Evolutionary conservation across 2,329 filamentous ascomycete genomes (phyloP).

Genomic region (Penicillium occitanis): DNA sequence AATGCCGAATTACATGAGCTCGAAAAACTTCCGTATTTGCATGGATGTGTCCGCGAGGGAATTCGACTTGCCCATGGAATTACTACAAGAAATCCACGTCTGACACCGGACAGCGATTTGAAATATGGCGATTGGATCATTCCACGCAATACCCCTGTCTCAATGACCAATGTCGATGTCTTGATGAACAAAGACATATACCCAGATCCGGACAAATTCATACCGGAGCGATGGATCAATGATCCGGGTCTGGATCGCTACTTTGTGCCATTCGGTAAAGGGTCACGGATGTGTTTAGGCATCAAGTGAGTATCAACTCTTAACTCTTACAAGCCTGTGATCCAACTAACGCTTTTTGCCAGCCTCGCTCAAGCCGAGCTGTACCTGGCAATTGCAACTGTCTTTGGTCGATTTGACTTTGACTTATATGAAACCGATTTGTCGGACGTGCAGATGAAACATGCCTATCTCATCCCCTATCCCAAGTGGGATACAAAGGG

Average conservation of each 20-base stretch:
- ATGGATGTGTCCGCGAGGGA: slow-evolving; percentile 29
- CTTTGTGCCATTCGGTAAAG: slow-evolving; percentile 14
- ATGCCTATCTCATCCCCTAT: slow-evolving; percentile 17
- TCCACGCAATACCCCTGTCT: slow-evolving; percentile 12
- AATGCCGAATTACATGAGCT: slow-evolving; percentile 22
- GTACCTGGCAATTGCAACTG: slow-evolving; percentile 31
- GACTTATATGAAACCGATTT: slow-evolving; percentile 33
- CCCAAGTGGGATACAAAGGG: slow-evolving; percentile 15
- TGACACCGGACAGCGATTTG: slow-evolving; percentile 4
- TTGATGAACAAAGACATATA: slow-evolving; percentile 17
- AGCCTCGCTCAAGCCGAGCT: slow-evolving; percentile 38
- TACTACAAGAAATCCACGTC: slow-evolving; percentile 14
- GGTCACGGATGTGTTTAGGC: slow-evolving; percentile 35
- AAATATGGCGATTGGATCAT: slow-evolving; percentile 15
- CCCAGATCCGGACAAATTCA: slow-evolving; percentile 36
- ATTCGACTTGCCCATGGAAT: slow-evolving; percentile 17
- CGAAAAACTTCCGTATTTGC: slow-evolving; percentile 30
- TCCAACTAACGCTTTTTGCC: not conserved
- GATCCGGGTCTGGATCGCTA: slow-evolving; percentile 31
- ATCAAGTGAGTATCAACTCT: slow-evolving; percentile 41
- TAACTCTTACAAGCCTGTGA: not conserved
- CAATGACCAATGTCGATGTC: slow-evolving; percentile 16
- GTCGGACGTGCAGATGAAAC: slow-evolving; percentile 19
- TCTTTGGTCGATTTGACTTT: slow-evolving; percentile 34
- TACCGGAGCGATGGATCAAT: slow-evolving; percentile 40